These are phyloP conservation scores for Plasmopara muralis DNA, from an alignment of 352 stramenopile species.

Conservation along the genomic window DNA sequence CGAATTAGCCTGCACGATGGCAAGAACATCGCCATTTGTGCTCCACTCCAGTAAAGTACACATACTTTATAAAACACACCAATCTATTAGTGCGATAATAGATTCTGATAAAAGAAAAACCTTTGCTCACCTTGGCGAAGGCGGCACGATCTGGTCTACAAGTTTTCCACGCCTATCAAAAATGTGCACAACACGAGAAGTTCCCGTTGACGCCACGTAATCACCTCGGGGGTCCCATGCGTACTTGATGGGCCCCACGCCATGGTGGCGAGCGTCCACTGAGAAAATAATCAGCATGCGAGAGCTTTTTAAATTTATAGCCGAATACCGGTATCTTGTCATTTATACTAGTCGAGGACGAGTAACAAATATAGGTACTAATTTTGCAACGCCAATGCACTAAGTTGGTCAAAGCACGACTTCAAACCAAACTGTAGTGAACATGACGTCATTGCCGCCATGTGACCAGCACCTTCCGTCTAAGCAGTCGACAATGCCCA, in stretches of 20 bases:
- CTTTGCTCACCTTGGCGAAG: conserved; percentile 46
- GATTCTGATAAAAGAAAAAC: background rate
- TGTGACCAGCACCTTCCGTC: conserved; percentile 6
- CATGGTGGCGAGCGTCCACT: conserved; percentile 71
- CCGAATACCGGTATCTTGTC: conserved; percentile 13
- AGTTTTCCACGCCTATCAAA: conserved; percentile 63
- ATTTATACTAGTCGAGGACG: conserved; percentile 20
- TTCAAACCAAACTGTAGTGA: background rate
- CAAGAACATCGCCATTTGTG: conserved; percentile 54
- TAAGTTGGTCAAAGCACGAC: no score
- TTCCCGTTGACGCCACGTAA: conserved; percentile 71
- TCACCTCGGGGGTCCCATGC: conserved; percentile 70
- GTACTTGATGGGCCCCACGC: conserved; percentile 65
- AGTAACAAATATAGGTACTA: background rate
- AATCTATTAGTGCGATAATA: background rate
- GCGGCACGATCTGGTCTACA: conserved; percentile 73
- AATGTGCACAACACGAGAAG: conserved; percentile 68
- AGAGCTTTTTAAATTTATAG: background rate
- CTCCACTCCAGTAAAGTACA: conserved; percentile 76
- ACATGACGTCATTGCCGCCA: conserved; percentile 6
- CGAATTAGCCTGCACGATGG: conserved; percentile 73
- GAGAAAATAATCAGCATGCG: conserved; percentile 78
- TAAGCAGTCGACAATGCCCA: conserved; percentile 34
- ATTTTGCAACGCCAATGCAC: background rate
- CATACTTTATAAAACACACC: conserved; percentile 23